Percentiles rank a stretch among this genome's conserved stretches.
These are phyloP conservation scores for Leptographium flavum DNA, from an alignment of 2,329 filamentous ascomycete genomes.

Conservation along the genomic window DNA sequence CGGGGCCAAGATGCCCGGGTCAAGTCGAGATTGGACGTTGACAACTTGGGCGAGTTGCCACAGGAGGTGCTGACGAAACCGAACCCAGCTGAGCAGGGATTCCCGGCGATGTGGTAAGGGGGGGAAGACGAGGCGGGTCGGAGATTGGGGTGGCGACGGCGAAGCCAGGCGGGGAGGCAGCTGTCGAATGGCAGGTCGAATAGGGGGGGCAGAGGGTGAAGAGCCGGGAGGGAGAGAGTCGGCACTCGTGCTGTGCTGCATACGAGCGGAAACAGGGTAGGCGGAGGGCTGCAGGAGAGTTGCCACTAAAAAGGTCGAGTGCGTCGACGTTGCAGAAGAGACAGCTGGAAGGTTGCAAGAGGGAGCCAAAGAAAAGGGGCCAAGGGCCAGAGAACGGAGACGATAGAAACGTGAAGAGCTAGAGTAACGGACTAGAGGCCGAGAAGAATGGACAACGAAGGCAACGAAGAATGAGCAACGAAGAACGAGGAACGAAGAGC, in stretches of 20 bases:
- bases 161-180: not conserved
- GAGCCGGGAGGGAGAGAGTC: not conserved
- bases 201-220: not conserved
- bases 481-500: not conserved
- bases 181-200: not conserved
- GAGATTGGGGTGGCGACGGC: not conserved
- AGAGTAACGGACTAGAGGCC: too few species aligned
- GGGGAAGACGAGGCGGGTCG: not conserved
- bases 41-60: not conserved
- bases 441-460: not conserved
- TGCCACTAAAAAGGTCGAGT: not conserved
- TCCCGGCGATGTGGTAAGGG: not conserved
- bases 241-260: not conserved
- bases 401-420: too few species aligned
- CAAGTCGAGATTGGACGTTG: not conserved
- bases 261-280: not conserved
- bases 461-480: not conserved
- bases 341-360: not conserved
- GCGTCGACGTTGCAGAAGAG: not conserved
- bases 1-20: not conserved
- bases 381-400: too few species aligned
- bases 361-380: not conserved
- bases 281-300: too few species aligned
- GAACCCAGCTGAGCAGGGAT: slow-evolving; percentile 1
- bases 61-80: not conserved